These are phyloP conservation scores for Mimosa bimucronata DNA, from an alignment of 306 rosid species.

Conservation along the genomic window DNA sequence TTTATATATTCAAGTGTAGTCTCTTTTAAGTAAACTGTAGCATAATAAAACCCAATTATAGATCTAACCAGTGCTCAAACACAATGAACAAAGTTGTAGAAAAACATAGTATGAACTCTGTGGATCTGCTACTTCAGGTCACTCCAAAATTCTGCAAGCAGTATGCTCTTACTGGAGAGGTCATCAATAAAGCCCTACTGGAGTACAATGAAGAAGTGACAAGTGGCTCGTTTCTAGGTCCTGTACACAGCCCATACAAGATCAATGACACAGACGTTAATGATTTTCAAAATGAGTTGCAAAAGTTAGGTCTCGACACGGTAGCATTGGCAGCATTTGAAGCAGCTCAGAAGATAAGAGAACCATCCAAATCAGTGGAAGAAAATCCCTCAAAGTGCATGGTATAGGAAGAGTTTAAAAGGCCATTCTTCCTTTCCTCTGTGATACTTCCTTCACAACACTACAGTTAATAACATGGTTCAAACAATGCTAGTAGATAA, in stretches of 20 bases:
- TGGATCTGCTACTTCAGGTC: constrained; percentile 49
- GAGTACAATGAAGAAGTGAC: constrained; percentile 82
- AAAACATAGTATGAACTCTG: background rate
- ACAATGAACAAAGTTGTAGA: background rate
- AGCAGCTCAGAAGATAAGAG: constrained; percentile 61
- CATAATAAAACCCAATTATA: background rate
- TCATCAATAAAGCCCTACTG: constrained; percentile 66
- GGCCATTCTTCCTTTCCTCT: background rate
- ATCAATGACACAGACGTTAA: constrained; percentile 55
- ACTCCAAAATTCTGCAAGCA: constrained; percentile 96
- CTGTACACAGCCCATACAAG: constrained; percentile 74
- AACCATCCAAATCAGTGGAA: constrained; percentile 31
- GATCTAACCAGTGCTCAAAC: background rate
- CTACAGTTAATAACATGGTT: background rate
- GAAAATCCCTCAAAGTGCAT: constrained; percentile 35
- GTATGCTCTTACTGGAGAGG: constrained; percentile 69
- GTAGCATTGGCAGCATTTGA: constrained; percentile 89
- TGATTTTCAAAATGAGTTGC: constrained; percentile 66
- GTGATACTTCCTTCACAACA: too few species aligned
- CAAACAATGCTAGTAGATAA: constrained; percentile 14
- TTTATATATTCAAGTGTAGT: background rate
- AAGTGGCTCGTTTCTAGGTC: constrained; percentile 74
- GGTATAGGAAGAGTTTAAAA: constrained; percentile 6
- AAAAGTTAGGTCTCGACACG: constrained; percentile 64
- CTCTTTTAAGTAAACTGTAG: background rate